Evolutionary conservation across 495 filamentous ascomycete genomes (phyloP), one percentile per base, ranked within the genome.

Genomic region (Talaromyces ruber): DNA sequence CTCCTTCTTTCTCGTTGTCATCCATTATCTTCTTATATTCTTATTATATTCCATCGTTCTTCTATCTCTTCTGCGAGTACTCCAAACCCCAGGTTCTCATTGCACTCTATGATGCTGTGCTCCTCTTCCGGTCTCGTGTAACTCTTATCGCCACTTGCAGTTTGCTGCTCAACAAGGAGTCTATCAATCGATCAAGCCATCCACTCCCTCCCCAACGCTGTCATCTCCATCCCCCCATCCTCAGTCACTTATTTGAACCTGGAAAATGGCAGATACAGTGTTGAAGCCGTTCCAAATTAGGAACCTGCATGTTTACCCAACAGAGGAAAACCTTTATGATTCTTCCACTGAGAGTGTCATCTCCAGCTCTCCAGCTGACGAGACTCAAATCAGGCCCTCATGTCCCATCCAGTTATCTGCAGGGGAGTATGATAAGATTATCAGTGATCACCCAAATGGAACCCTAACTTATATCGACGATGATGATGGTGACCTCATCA

Each of bases 401-500:
- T 71, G 69, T 5, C 65, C 75, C 24, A 73, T 82, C 28, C 72
- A 71, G 47, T 66, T 82, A 51, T 75, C 75, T 45, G 64, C 72
- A 12, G 64, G 71, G 4, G 74, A 81, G 26, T 85, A 85, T 59
- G 77, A 85, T 64, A 67, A 78, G 26, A 71, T 82, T 57, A 73
- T 80, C 14, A 66, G 64, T 16, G 73, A 64, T 55, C 68, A 83
- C 65, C 81, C 82, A n/a, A 73, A 74, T 32, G 79, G 81, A 12
- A 74, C 71, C 26, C 62, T 85, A 59, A 82, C 72, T 12, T 85
- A 85, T 68, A 29, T 77, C 16, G 82, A 85, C 64, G 79, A 83
- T 37, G 82, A 84, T 63, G 80, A 82, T 64, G 80, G 74, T 1
- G 80, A 82, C 59, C 64, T 76, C 47, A 84, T 85, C 58, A 82